Evolutionary conservation across 176 grass and related monocot genomes (phyloP).

Genomic region (Carex scoparia): DNA sequence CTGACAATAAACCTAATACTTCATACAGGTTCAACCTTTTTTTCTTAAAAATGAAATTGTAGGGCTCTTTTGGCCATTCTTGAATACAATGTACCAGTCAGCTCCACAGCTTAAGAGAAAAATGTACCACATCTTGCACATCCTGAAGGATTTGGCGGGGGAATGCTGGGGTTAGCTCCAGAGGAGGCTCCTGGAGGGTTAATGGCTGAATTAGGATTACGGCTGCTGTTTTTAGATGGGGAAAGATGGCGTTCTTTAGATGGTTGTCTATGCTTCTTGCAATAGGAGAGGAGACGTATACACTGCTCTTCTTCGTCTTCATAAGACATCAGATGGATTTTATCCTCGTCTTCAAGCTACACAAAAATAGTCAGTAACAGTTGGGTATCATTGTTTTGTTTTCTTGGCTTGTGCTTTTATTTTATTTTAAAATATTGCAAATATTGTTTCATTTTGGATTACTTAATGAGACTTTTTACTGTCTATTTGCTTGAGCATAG

Average conservation of each 20-base stretch:
- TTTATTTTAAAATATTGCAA: neutral
- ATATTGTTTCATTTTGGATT: neutral
- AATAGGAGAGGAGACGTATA: conserved; percentile 94
- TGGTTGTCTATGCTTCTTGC: conserved; percentile 95
- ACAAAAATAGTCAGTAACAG: conserved; percentile 20
- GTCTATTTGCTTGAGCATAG: neutral
- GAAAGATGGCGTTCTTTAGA: conserved; percentile 58
- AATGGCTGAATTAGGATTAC: conserved; percentile 29
- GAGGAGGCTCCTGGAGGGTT: conserved; percentile 23
- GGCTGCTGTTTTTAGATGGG: conserved; percentile 10
- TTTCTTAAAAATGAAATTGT: neutral
- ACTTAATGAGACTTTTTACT: neutral
- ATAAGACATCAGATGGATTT: conserved; percentile 80
- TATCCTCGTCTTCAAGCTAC: conserved; percentile 96
- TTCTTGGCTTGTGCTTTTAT: neutral
- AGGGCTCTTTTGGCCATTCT: no score
- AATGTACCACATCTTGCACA: conserved; percentile 87
- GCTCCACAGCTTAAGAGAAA: neutral
- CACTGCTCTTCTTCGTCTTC: conserved; percentile 86
- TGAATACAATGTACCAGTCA: neutral
- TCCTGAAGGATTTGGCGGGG: conserved; percentile 60
- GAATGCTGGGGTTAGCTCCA: conserved; percentile 36
- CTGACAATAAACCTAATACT: neutral
- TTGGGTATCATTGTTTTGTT: neutral
- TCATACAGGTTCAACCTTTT: neutral